Evolutionary conservation across 2,329 filamentous ascomycete genomes (phyloP), one percentile per base, ranked within the genome.

Genomic region (Paraphoma chrysanthemicola): DNA sequence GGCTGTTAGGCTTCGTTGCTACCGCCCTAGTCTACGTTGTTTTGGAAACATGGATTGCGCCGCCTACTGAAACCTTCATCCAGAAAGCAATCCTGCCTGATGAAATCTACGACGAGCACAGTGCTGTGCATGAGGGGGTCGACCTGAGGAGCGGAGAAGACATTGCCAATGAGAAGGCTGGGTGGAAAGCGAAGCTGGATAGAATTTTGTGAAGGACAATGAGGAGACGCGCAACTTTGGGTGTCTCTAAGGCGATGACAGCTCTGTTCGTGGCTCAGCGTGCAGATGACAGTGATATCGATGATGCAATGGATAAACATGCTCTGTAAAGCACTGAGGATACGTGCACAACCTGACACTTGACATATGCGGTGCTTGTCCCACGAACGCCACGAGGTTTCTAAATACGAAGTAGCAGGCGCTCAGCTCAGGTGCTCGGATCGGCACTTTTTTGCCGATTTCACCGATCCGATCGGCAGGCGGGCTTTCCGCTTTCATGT

Each of bases 1-100:
- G 87, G 84, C 68, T 90, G 16, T 80, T 88, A 47, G 88, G 87
- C 0, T 89, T 90, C 60, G 76, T 82, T 9, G 78, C 73, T 0
- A 86, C 85, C 7, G 82, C 83, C 17, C 48, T 86, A 3, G 79
- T 89, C 0, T 90, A 90, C 73, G 75, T 83, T 9, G 64, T 59
- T 0, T 64, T 89, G 17, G 83, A 79, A 46, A 76, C 74, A 55
- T 63, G 76, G 2, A 82, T 84, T 42, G 60, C 62, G 10, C 85
- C 85, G 7, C 82, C 79, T 0, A 71, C 56, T n/a, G 80, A 83
- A 63, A 82, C 82, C 0, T 69, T 85, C 46, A 70, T 89, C 16
- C 70, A 75, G 5, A 71, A 57, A 49, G 70, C 76, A 3, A 71
- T 79, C 18, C 58, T 73, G 50, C 76, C 76, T 17, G 75, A 78